These are phyloP conservation scores for Fusarium sororula DNA, from an alignment of 2,329 filamentous ascomycete species.

Conservation along the genomic window DNA sequence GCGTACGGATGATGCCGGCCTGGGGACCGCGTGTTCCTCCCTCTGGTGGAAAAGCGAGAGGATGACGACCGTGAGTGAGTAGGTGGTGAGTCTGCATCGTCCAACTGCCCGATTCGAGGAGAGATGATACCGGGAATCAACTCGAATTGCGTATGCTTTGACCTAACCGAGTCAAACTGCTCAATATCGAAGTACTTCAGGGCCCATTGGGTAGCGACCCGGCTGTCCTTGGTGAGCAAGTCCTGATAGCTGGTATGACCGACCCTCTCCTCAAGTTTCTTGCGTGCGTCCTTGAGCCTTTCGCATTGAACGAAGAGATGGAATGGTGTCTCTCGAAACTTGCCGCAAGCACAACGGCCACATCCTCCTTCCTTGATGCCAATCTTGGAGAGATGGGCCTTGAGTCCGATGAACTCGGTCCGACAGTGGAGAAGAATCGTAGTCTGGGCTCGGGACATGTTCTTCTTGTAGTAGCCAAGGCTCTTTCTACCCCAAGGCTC, in stretches of 20 bases:
- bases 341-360: not conserved
- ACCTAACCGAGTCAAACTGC: not conserved
- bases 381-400: not conserved
- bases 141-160: not conserved
- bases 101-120: not conserved
- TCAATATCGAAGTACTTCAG: not conserved
- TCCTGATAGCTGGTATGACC: not conserved
- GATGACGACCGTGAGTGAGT: not conserved
- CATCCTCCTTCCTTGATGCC: not conserved
- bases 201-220: conserved; percentile 1
- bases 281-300: not conserved
- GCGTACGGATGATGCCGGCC: not conserved
- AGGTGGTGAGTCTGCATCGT: not conserved
- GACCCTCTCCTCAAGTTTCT: not conserved
- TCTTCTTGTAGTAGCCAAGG: not conserved
- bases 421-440: conserved; percentile 20
- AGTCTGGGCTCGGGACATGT: not conserved
- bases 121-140: not conserved
- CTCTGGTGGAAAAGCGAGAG: not conserved
- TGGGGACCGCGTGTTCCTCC: no score
- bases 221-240: not conserved
- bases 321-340: not conserved
- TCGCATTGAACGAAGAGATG: not conserved
- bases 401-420: conserved; percentile 13
- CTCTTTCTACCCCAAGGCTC: not conserved